Conservation (phyloP, 192 early-diverging fungal genomes). For the Lobulomyces angularis region DNA sequence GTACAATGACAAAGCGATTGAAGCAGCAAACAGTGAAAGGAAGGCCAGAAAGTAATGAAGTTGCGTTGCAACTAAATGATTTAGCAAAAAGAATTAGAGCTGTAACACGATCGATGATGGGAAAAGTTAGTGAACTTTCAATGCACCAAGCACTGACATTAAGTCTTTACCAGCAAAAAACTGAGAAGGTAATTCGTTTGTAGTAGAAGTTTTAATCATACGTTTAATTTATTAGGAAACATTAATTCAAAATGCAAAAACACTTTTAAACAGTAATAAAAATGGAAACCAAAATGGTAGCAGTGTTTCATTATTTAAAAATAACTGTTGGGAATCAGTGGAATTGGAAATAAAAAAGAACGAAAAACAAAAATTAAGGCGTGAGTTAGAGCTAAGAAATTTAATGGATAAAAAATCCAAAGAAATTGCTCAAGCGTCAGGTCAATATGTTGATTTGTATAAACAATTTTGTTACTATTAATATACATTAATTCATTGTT, state of each 20-base stretch:
- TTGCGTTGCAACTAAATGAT: conserved; percentile 35
- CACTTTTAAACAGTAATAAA: too few relatives aligned
- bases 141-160: conserved; percentile 49
- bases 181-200: conserved; percentile 30
- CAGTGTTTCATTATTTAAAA: too few relatives aligned
- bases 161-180: conserved; percentile 44
- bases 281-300: too few relatives aligned
- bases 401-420: conserved; percentile 10
- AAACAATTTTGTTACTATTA: neutral
- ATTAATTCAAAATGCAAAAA: too few relatives aligned
- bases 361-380: conserved; percentile 17
- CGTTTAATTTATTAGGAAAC: neutral
- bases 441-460: conserved; percentile 35
- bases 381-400: conserved; percentile 27
- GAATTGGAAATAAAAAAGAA: too few relatives aligned
- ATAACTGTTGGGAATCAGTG: too few relatives aligned
- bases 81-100: conserved; percentile 38
- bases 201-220: neutral
- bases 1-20: conserved; percentile 30
- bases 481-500: conserved; percentile 9
- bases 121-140: conserved; percentile 41
- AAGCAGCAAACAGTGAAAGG: conserved; percentile 34
- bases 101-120: conserved; percentile 40
- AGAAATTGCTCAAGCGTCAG: conserved; percentile 11
- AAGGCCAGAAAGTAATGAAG: conserved; percentile 25